Conservation (phyloP, 495 filamentous ascomycete species). For the Jackrogersella multiformis region DNA sequence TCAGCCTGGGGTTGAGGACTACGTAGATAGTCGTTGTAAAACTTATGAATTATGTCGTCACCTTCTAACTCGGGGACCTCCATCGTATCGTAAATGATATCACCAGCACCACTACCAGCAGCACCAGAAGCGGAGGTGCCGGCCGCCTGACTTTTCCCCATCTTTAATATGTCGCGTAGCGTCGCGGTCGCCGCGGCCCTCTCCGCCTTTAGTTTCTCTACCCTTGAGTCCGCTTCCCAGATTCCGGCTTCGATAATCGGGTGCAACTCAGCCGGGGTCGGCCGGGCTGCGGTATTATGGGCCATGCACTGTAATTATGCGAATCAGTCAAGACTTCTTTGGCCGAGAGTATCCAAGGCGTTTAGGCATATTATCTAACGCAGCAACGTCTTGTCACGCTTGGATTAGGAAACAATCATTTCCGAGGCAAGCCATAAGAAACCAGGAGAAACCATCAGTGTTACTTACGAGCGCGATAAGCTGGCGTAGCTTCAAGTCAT, state of each 20-base stretch:
- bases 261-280: neutral
- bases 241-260: neutral
- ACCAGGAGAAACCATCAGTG: neutral
- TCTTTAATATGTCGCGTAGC: too few relatives aligned
- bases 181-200: too few relatives aligned
- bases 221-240: neutral
- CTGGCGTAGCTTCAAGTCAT: neutral
- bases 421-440: neutral
- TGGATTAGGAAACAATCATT: neutral
- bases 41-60: neutral
- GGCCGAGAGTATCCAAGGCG: neutral
- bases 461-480: constrained; percentile 1
- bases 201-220: too few relatives aligned
- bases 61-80: neutral
- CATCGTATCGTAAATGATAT: neutral
- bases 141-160: too few relatives aligned
- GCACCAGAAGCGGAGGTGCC: too few relatives aligned
- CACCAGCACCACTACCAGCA: too few relatives aligned
- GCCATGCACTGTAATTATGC: neutral
- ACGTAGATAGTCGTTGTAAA: constrained; percentile 4
- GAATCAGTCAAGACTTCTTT: neutral
- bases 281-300: neutral
- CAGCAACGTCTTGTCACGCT: neutral
- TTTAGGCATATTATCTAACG: neutral
- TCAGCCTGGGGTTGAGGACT: neutral